phyloP scores from a whole-genome alignment of 2,329 filamentous ascomycete species.

The Fusarium proliferatum region DNA sequence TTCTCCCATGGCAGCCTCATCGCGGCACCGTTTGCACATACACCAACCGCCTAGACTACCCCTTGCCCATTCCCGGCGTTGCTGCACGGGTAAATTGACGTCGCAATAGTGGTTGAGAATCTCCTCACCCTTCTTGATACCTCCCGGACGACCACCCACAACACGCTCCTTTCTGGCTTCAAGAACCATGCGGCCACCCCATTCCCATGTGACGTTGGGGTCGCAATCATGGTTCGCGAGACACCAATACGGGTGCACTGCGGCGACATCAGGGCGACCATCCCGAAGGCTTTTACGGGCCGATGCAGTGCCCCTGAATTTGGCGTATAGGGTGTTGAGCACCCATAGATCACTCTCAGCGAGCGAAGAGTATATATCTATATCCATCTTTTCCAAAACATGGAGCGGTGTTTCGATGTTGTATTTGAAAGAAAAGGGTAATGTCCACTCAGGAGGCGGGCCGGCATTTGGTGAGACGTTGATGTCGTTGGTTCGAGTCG shows the following conservation, averaged over 20 bases:
- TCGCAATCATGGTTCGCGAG: conserved; percentile 96
- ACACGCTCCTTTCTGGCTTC: conserved; percentile 70
- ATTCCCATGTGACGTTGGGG: conserved; percentile 95
- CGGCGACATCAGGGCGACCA: conserved; percentile 88
- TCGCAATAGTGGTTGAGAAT: conserved; percentile 96
- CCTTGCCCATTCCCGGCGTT: conserved; percentile 87
- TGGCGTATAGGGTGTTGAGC: conserved; percentile 90
- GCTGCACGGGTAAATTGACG: conserved; percentile 78
- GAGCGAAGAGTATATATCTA: conserved; percentile 75
- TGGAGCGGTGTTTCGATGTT: conserved; percentile 81
- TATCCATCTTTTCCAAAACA: conserved; percentile 84
- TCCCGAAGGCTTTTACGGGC: conserved; percentile 81
- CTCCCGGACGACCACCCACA: conserved; percentile 61
- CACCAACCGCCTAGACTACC: conserved; percentile 91
- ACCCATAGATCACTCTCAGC: conserved; percentile 79
- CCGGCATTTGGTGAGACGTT: conserved; percentile 64
- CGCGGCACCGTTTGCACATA: conserved; percentile 83
- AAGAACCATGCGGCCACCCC: conserved; percentile 82
- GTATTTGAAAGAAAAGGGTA: conserved; percentile 82
- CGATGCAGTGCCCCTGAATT: conserved; percentile 92
- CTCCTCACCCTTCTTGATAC: conserved; percentile 83
- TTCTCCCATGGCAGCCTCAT: conserved; percentile 65
- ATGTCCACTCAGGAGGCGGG: conserved; percentile 71
- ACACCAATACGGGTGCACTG: conserved; percentile 96
- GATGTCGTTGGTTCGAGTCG: conserved; percentile 63